Evolutionary conservation across 441 rosid species (phyloP).

Genomic region (Jatropha multifida): DNA sequence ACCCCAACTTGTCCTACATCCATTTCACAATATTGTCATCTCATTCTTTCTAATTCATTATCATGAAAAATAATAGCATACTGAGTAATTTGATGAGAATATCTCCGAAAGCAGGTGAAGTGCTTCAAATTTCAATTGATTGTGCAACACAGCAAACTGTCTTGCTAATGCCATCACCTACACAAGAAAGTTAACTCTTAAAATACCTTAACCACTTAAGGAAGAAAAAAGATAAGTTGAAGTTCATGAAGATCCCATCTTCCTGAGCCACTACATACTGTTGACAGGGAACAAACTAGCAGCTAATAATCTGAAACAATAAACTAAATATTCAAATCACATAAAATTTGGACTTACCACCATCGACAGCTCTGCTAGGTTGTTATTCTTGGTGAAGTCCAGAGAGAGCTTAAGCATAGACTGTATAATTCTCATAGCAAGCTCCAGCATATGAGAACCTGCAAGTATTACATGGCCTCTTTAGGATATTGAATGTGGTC

Average conservation of each 20-base stretch:
- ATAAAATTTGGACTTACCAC: constrained; percentile 48
- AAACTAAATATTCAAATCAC: not conserved
- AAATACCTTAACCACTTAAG: not conserved
- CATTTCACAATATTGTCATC: not conserved
- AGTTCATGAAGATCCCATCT: not conserved
- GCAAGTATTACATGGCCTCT: constrained; percentile 19
- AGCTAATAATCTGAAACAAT: not conserved
- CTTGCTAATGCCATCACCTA: constrained; percentile 64
- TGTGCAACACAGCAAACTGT: constrained; percentile 80
- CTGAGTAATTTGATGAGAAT: constrained; percentile 61
- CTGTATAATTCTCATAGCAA: constrained; percentile 65
- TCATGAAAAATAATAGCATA: constrained; percentile 28
- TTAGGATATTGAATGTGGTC: constrained; percentile 2
- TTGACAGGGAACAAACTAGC: not conserved
- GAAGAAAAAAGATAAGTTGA: not conserved
- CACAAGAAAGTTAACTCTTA: constrained; percentile 17
- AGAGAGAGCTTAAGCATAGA: constrained; percentile 51
- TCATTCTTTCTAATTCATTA: not conserved
- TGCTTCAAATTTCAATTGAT: constrained; percentile 77
- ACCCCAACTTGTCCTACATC: not conserved
- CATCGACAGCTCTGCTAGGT: constrained; percentile 51
- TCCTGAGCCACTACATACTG: not conserved
- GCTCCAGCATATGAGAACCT: constrained; percentile 80
- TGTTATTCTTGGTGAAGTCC: constrained; percentile 36
- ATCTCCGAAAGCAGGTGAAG: constrained; percentile 74